These are phyloP conservation scores for Aspergillus fumigatiaffinis DNA, from an alignment of 2,329 filamentous ascomycete species.

Conservation along the genomic window DNA sequence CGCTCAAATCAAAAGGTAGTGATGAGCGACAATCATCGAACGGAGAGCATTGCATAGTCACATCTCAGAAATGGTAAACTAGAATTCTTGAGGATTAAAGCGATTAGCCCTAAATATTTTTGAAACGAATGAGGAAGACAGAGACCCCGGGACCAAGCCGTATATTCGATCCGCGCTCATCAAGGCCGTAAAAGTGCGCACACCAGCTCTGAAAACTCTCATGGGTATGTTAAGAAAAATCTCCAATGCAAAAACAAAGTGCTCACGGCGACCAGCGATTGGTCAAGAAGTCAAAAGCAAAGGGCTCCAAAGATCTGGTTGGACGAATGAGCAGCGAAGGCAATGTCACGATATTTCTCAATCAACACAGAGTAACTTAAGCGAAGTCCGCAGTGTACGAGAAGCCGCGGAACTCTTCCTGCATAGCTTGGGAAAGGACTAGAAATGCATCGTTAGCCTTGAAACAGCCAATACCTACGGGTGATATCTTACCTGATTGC, in stretches of 20 bases:
- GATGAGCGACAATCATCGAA: neutral
- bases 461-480: neutral
- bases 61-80: neutral
- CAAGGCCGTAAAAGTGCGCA: slow-evolving; percentile 11
- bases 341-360: slow-evolving; percentile 7
- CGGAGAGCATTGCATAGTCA: neutral
- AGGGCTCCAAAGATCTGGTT: slow-evolving; percentile 15
- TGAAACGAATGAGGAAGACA: neutral
- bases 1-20: neutral
- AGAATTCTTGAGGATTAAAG: neutral
- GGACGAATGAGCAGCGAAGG: slow-evolving; percentile 10
- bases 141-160: slow-evolving; percentile 10
- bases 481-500: slow-evolving; percentile 72
- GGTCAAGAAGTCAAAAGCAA: slow-evolving; percentile 16
- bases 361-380: slow-evolving; percentile 38
- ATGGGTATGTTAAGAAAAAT: slow-evolving; percentile 26
- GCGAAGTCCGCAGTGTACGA: slow-evolving; percentile 94
- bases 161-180: slow-evolving; percentile 17
- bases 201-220: slow-evolving; percentile 23
- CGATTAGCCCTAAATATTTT: neutral
- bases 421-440: slow-evolving; percentile 98
- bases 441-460: slow-evolving; percentile 15
- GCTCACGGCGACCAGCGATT: slow-evolving; percentile 14
- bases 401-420: slow-evolving; percentile 98
- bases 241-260: slow-evolving; percentile 17